These are phyloP conservation scores for Marasmius sp. DNA, from an alignment of 1,284 basidiomycete genomes.

Conservation along the genomic window DNA sequence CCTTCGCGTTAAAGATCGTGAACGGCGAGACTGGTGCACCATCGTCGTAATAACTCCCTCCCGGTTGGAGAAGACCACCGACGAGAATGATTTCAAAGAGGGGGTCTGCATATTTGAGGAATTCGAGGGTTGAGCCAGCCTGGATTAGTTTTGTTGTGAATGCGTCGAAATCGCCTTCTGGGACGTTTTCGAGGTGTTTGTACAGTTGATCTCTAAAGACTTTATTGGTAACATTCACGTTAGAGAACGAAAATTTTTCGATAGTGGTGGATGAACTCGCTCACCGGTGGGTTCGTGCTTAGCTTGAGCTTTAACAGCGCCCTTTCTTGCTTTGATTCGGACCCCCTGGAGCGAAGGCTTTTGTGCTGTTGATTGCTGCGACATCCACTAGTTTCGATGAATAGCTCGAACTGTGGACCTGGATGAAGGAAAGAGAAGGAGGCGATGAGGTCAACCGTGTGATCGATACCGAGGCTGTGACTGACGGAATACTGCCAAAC, in stretches of 20 bases:
- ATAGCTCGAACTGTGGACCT: conserved; percentile 3
- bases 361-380: conserved; percentile 75
- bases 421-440: neutral
- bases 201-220: conserved; percentile 95
- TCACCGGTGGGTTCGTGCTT: conserved; percentile 83
- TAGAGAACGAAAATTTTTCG: conserved; percentile 9
- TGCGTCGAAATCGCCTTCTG: conserved; percentile 79
- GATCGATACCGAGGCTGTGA: neutral
- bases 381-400: conserved; percentile 67
- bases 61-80: conserved; percentile 94
- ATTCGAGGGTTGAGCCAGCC: conserved; percentile 90
- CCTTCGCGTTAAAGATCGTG: conserved; percentile 80
- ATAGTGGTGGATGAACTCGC: conserved; percentile 15
- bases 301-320: conserved; percentile 83
- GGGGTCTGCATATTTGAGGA: conserved; percentile 92
- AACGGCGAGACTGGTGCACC: conserved; percentile 79
- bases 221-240: conserved; percentile 31
- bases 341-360: conserved; percentile 88
- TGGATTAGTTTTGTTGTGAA: conserved; percentile 85
- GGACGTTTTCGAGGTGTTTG: conserved; percentile 89
- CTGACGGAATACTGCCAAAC: neutral
- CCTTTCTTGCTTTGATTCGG: conserved; percentile 86
- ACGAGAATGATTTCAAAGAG: conserved; percentile 95
- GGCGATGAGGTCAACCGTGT: neutral
- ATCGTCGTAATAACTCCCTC: conserved; percentile 89